Evolutionary conservation across 1,284 basidiomycete species (phyloP).

Genomic region (Gymnopus androsaceus): DNA sequence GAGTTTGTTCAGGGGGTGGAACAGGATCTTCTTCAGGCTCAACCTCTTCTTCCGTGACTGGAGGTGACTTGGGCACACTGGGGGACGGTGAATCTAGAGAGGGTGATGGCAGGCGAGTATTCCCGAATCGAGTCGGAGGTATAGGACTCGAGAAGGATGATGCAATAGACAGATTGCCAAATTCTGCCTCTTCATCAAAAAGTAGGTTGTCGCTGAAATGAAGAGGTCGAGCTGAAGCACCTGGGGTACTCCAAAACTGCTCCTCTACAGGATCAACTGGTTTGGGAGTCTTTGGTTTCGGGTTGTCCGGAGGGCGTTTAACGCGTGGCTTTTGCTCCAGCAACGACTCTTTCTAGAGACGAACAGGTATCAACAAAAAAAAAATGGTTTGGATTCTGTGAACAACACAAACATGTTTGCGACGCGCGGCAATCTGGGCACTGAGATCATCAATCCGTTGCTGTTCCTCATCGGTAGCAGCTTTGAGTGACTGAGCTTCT

Average conservation of each 20-base stretch:
- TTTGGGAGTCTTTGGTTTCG: constrained; percentile 13
- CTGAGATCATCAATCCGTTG: constrained; percentile 55
- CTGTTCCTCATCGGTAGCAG: constrained; percentile 57
- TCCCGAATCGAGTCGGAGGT: constrained; percentile 1
- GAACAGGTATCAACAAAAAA: not conserved
- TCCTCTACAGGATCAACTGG: constrained; percentile 45
- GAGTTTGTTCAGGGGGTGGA: not conserved
- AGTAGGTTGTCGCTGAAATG: constrained; percentile 63
- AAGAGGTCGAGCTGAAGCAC: constrained; percentile 53
- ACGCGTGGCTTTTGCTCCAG: constrained; percentile 24
- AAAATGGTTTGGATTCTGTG: not conserved
- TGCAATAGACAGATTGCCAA: constrained; percentile 50
- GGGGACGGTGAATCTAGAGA: constrained; percentile 1
- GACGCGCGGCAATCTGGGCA: constrained; percentile 51
- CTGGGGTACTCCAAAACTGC: constrained; percentile 62
- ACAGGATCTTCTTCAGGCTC: not conserved
- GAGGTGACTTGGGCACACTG: not conserved
- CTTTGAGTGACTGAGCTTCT: constrained; percentile 42
- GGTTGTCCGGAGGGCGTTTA: not conserved
- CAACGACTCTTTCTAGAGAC: constrained; percentile 45
- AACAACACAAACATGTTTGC: constrained; percentile 42
- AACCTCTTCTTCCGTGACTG: not conserved
- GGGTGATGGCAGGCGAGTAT: not conserved
- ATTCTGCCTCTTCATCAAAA: constrained; percentile 61
- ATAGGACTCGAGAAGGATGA: constrained; percentile 42